phyloP scores from a whole-genome alignment of 768 basidiomycete genomes.

The Mycena leptocephala region DNA sequence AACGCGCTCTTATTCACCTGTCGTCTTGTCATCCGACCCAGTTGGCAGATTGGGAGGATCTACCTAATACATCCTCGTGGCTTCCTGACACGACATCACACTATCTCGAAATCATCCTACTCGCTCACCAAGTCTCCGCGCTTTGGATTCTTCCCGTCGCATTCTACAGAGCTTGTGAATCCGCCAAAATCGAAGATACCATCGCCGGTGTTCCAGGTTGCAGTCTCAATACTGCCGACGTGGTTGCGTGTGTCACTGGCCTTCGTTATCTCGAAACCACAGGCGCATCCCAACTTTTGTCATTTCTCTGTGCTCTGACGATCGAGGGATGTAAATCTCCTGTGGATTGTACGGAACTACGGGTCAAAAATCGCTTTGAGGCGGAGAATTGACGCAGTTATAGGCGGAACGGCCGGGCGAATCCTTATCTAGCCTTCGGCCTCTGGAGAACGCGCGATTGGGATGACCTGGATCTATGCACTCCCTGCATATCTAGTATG shows the following conservation, averaged over 20 bases:
- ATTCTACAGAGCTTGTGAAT: neutral
- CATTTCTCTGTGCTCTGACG: neutral
- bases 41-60: neutral
- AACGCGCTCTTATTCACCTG: neutral
- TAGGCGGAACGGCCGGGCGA: neutral
- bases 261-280: neutral
- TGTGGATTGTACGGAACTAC: neutral
- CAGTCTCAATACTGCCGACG: neutral
- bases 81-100: neutral
- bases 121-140: neutral
- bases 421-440: neutral
- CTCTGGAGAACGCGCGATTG: neutral
- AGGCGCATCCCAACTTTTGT: neutral
- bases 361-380: neutral
- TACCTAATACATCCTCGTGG: neutral
- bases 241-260: neutral
- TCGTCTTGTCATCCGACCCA: neutral
- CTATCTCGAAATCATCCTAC: neutral
- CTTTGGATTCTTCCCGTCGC: slow-evolving; percentile 8
- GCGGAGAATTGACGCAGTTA: neutral
- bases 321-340: neutral
- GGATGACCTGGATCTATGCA: neutral
- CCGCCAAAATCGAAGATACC: neutral
- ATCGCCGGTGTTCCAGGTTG: neutral
- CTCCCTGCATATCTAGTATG: neutral